Evolutionary conservation across 306 rosid genomes (phyloP), one percentile per base, ranked within the genome.

Genomic region (Cyclanthera cordifolia): DNA sequence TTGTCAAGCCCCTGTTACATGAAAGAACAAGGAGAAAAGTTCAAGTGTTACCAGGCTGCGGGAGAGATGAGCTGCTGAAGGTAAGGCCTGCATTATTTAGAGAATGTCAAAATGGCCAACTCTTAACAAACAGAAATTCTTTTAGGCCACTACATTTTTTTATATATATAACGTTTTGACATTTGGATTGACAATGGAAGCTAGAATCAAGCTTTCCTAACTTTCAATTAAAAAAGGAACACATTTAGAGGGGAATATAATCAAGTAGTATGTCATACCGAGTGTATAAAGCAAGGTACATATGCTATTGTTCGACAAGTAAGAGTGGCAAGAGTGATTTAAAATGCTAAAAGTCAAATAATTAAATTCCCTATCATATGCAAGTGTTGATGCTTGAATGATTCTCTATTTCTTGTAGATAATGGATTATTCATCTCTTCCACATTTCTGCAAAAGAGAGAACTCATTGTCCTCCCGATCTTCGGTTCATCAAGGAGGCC

Each of bases 1-100:
- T 88, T 69, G 96, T 93, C 79, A 89, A 86, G 82, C 99, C 99
- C 61, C 99, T 93, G 66, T 82, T 93, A 75, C 99, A 93, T 78
- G 99, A 93, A 78, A 87, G 96, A 75, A 93, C 99, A 4, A 86
- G 89, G 73, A 90, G 71, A 82, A 93, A 93, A 66, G 79, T 90
- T 72, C 95, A 93, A 70, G 95, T 93, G 68, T 76, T 93, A 76
- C 79, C 81, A 23, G 99, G 96, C 54, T 79, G 82, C 69, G 99
- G 99, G 30, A 81, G 83, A 78, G 96, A 93, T 76, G 99, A 93
- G 78, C 80, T 93, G 67, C 75, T 93, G 78, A 83, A 93, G 88
- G 99, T 89, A 83, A 68, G 21, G 15, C 41, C 43, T 63, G 11
- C 21, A 8, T 23, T 13, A 65, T 45, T 43, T 64, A 21, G 30